Evolutionary conservation across 2,329 filamentous ascomycete species (phyloP).

Genomic region (Colletotrichum sidae): DNA sequence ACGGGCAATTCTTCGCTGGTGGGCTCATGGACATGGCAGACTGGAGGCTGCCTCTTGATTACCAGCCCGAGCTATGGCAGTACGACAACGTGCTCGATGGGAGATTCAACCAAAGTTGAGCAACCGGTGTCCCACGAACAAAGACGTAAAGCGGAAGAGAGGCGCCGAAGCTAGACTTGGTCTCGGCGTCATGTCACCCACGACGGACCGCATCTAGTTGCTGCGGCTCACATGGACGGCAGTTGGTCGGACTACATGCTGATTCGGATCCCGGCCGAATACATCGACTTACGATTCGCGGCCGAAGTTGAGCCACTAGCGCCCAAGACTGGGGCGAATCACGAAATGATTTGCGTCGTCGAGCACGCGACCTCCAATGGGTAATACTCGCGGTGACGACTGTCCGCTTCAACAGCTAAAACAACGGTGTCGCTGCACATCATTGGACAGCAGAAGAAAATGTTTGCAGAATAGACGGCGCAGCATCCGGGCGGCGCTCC

Average conservation of each 20-base stretch:
- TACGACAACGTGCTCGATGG: conserved; percentile 15
- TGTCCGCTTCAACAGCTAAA: not conserved
- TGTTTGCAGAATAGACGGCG: no score
- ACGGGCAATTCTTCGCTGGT: conserved; percentile 12
- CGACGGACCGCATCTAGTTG: not conserved
- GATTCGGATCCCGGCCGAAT: not conserved
- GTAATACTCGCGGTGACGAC: not conserved
- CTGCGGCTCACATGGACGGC: no score
- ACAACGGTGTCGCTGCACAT: not conserved
- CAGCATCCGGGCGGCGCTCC: no score
- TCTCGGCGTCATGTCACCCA: conserved; percentile 11
- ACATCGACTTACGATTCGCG: not conserved
- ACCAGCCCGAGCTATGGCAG: conserved; percentile 32
- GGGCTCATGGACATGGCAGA: conserved; percentile 25
- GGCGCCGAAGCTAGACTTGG: not conserved
- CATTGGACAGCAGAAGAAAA: not conserved
- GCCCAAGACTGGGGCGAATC: not conserved
- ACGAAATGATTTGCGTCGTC: not conserved
- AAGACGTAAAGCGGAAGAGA: not conserved
- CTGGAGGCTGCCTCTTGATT: conserved; percentile 33
- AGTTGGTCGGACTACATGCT: no score
- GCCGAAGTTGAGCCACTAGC: not conserved
- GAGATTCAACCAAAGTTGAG: conserved; percentile 15
- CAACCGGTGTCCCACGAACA: not conserved
- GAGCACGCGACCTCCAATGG: not conserved